Conservation (phyloP, 805 yeast genomes). For the Zygotorulaspora danielsina region DNA sequence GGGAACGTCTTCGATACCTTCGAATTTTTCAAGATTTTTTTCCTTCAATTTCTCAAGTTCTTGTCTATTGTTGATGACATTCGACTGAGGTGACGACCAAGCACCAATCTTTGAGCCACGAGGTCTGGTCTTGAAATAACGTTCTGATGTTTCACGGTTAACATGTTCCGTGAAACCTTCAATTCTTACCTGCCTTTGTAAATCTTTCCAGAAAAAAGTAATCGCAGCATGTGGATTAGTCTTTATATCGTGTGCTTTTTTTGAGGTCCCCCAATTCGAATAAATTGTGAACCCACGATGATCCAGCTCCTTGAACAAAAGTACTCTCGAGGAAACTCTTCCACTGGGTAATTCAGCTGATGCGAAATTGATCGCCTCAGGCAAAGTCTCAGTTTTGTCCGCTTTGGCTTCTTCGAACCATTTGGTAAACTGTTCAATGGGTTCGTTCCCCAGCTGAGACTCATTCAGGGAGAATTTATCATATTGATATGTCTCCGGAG, state of each 20-base stretch:
- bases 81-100: conserved; percentile 91
- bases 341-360: conserved; percentile 89
- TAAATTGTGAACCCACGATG: conserved; percentile 77
- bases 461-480: conserved; percentile 59
- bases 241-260: conserved; percentile 66
- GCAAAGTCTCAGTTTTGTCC: conserved; percentile 51
- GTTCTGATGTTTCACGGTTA: conserved; percentile 63
- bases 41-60: conserved; percentile 55
- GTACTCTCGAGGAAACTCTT: conserved; percentile 78
- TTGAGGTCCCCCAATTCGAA: conserved; percentile 87
- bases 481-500: conserved; percentile 87
- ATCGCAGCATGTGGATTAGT: conserved; percentile 78
- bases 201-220: conserved; percentile 85
- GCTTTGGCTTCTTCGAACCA: conserved; percentile 81
- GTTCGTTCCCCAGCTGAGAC: conserved; percentile 50
- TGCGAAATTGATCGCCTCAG: conserved; percentile 83
- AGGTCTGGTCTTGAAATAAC: conserved; percentile 84
- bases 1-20: conserved; percentile 62
- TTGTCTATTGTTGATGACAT: conserved; percentile 51
- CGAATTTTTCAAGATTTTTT: conserved; percentile 52
- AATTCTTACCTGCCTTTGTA: conserved; percentile 89
- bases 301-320: conserved; percentile 86
- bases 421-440: conserved; percentile 69
- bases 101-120: conserved; percentile 93
- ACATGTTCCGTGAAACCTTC: conserved; percentile 82